A percentile compares a stretch with the other conserved stretches of the same genome.
These are phyloP conservation scores for Ogataea pignaliae DNA, from an alignment of 805 yeast genomes.

Conservation along the genomic window DNA sequence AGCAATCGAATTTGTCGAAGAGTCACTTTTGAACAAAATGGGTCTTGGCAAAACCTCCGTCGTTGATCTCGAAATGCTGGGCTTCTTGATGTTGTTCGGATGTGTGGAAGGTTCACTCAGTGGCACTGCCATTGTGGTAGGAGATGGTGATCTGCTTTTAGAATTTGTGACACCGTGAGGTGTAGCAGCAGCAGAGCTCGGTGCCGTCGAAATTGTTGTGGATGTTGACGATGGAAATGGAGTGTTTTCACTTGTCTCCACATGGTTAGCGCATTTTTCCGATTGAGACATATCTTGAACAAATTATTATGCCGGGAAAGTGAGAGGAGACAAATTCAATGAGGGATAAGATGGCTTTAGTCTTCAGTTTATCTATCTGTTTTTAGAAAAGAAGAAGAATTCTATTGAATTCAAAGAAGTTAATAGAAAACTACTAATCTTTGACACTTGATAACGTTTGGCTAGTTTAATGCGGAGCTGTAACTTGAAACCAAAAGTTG, in stretches of 20 bases:
- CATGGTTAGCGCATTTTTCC: conserved; percentile 16
- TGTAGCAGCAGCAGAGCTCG: too few species aligned
- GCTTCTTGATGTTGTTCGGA: background rate
- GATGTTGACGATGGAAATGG: background rate
- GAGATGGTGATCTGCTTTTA: background rate
- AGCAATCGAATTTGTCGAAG: conserved; percentile 8
- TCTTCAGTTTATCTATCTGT: too few species aligned
- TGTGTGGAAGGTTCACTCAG: background rate
- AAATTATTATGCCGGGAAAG: too few species aligned
- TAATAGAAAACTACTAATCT: too few species aligned
- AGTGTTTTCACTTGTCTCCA: conserved; percentile 4
- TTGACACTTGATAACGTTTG: too few species aligned
- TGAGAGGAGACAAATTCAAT: too few species aligned
- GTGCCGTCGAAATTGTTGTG: too few species aligned
- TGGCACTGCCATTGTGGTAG: background rate
- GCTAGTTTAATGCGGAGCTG: too few species aligned
- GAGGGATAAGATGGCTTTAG: too few species aligned
- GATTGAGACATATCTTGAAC: conserved; percentile 13
- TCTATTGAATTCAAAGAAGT: too few species aligned
- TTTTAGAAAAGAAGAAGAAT: too few species aligned
- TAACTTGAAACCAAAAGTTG: background rate
- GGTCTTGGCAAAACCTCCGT: conserved; percentile 16
- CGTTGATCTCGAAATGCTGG: background rate
- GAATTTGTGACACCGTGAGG: background rate
- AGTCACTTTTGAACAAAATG: conserved; percentile 14